Percentiles rank a stretch among this genome's conserved stretches.
phyloP scores from a whole-genome alignment of 2,329 filamentous ascomycete species.

The Nothophoma quercina region DNA sequence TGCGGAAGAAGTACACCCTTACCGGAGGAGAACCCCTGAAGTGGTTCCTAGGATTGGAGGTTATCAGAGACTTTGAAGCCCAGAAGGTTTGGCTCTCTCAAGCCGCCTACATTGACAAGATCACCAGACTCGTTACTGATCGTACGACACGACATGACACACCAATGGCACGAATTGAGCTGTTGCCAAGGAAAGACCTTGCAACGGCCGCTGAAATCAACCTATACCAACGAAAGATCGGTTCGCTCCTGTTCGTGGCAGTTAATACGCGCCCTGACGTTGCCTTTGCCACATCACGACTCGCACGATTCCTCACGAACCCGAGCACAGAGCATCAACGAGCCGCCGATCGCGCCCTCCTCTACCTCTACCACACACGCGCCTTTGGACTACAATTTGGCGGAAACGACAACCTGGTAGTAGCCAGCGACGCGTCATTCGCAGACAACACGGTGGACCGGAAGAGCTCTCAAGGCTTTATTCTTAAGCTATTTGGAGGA shows the following conservation, averaged over 20 bases:
- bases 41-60: conserved; percentile 18
- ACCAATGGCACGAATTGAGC: not conserved
- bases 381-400: not conserved
- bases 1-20: conserved; percentile 4
- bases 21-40: conserved; percentile 9
- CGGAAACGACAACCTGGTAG: conserved; percentile 3
- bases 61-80: not conserved
- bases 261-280: conserved; percentile 12
- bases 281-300: conserved; percentile 9
- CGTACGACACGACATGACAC: not conserved
- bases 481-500: not conserved
- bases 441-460: not conserved
- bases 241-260: conserved; percentile 3
- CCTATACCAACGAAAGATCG: not conserved
- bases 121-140: not conserved
- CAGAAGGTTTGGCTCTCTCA: not conserved
- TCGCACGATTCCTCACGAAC: conserved; percentile 6
- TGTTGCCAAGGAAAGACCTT: not conserved
- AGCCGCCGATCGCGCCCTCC: conserved; percentile 7
- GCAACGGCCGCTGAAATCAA: not conserved
- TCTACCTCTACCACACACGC: conserved; percentile 6
- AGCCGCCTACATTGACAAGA: not conserved
- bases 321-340: not conserved
- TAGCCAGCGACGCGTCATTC: conserved; percentile 12
- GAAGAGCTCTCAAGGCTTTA: not conserved